Percentiles rank a stretch among this genome's conserved stretches.
These are phyloP conservation scores for Fusarium pseudoanthophilum DNA, from an alignment of 2,329 filamentous ascomycete genomes.

Conservation along the genomic window DNA sequence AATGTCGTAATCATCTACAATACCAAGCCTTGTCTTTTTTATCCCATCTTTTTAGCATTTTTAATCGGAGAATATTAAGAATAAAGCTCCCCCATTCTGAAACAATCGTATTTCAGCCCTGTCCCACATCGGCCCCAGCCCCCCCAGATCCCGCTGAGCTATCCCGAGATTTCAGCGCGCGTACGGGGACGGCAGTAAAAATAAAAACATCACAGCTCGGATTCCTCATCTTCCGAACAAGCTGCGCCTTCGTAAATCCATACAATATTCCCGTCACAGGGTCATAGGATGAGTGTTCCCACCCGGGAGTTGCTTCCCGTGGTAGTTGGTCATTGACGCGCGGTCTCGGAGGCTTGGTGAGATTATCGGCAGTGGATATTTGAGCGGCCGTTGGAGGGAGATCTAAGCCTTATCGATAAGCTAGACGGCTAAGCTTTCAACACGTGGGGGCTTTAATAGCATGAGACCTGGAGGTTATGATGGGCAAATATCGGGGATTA, in stretches of 20 bases:
- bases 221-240: constrained; percentile 12
- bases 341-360: constrained; percentile 33
- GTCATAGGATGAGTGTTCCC: background rate
- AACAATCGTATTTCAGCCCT: constrained; percentile 24
- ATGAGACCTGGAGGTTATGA: background rate
- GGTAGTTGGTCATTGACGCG: constrained; percentile 19
- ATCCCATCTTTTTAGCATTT: background rate
- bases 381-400: background rate
- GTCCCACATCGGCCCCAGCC: constrained; percentile 2
- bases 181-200: background rate
- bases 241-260: constrained; percentile 2
- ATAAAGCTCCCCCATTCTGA: background rate
- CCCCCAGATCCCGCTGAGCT: background rate
- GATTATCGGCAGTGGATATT: constrained; percentile 11
- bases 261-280: background rate
- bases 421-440: background rate
- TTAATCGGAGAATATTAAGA: background rate
- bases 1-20: constrained; percentile 11
- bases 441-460: background rate
- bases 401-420: constrained; percentile 27
- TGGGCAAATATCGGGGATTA: background rate
- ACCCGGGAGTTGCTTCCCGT: background rate
- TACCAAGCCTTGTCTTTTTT: background rate
- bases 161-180: background rate
- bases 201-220: constrained; percentile 1